A percentile compares a stretch with the other conserved stretches of the same genome.
Evolutionary conservation across 1,284 basidiomycete species (phyloP).

Genomic region (Ganoderma boninense): DNA sequence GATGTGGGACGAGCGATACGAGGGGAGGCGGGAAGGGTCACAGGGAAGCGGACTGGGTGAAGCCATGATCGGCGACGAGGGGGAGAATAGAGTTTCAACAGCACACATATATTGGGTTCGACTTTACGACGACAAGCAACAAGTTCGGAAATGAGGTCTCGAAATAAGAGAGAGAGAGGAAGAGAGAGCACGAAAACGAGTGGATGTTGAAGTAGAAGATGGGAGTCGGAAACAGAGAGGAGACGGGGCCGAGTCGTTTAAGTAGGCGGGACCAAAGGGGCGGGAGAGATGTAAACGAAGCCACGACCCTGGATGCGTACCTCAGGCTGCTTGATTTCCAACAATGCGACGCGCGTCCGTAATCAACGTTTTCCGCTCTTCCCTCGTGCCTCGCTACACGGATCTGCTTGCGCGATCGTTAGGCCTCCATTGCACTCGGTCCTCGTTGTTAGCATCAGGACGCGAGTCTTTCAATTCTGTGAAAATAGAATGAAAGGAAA

Average conservation of each 20-base stretch:
- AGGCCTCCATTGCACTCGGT: background rate
- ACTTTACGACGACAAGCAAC: background rate
- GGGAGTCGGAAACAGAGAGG: background rate
- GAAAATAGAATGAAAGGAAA: background rate
- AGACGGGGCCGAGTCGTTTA: background rate
- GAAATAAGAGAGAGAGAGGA: background rate
- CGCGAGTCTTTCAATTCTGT: background rate
- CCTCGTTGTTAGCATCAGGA: background rate
- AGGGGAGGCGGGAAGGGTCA: conserved; percentile 23
- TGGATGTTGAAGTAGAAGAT: background rate
- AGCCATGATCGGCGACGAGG: conserved; percentile 7
- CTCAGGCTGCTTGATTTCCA: background rate
- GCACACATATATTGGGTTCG: conserved; percentile 1
- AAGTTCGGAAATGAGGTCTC: background rate
- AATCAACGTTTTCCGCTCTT: background rate
- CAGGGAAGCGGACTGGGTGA: background rate
- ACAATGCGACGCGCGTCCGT: conserved; percentile 1
- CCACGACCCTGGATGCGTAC: conserved; percentile 1
- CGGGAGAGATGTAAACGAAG: background rate
- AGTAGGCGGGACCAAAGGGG: conserved; percentile 3
- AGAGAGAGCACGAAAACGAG: background rate
- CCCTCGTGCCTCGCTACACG: background rate
- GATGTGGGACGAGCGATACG: conserved; percentile 29
- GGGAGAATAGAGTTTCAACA: background rate
- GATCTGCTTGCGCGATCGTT: background rate